Conservation (phyloP, 2,329 filamentous ascomycete genomes). For the Didymella lethalis region DNA sequence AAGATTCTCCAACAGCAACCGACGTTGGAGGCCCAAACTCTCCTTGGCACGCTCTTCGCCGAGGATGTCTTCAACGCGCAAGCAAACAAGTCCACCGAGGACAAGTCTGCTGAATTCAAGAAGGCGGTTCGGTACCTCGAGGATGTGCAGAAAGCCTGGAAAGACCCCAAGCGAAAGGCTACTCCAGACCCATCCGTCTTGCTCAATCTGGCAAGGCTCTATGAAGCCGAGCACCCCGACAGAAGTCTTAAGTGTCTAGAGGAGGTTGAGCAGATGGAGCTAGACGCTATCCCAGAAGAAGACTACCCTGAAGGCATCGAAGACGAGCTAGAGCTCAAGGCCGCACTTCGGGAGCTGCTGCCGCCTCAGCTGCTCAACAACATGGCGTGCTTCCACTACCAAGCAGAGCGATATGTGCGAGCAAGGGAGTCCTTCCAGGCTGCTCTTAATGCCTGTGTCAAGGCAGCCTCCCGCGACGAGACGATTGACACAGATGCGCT, state of each 20-base stretch:
- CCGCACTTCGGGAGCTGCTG: slow-evolving; percentile 75
- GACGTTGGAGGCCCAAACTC: slow-evolving; percentile 85
- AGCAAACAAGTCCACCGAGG: slow-evolving; percentile 76
- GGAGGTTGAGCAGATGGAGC: slow-evolving; percentile 89
- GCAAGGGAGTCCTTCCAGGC: slow-evolving; percentile 90
- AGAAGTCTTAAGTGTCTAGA: slow-evolving; percentile 91
- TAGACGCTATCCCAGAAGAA: slow-evolving; percentile 77
- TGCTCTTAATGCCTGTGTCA: slow-evolving; percentile 87
- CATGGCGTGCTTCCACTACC: slow-evolving; percentile 94
- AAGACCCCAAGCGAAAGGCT: slow-evolving; percentile 86
- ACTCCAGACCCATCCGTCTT: slow-evolving; percentile 85
- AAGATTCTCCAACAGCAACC: slow-evolving; percentile 91
- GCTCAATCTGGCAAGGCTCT: slow-evolving; percentile 88
- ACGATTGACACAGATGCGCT: slow-evolving; percentile 86
- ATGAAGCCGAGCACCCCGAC: slow-evolving; percentile 84
- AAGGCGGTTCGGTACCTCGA: slow-evolving; percentile 89
- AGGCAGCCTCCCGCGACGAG: slow-evolving; percentile 77
- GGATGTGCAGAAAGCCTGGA: slow-evolving; percentile 85
- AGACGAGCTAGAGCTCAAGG: slow-evolving; percentile 59
- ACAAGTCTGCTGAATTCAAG: slow-evolving; percentile 83
- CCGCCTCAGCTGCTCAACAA: slow-evolving; percentile 95
- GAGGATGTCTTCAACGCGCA: slow-evolving; percentile 90
- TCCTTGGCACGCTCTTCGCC: slow-evolving; percentile 89
- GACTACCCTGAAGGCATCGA: slow-evolving; percentile 68
- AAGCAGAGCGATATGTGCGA: slow-evolving; percentile 79